Evolutionary conservation across 495 filamentous ascomycete genomes (phyloP), one percentile per base, ranked within the genome.

Genomic region (Pseudoneurospora amorphoporcata): DNA sequence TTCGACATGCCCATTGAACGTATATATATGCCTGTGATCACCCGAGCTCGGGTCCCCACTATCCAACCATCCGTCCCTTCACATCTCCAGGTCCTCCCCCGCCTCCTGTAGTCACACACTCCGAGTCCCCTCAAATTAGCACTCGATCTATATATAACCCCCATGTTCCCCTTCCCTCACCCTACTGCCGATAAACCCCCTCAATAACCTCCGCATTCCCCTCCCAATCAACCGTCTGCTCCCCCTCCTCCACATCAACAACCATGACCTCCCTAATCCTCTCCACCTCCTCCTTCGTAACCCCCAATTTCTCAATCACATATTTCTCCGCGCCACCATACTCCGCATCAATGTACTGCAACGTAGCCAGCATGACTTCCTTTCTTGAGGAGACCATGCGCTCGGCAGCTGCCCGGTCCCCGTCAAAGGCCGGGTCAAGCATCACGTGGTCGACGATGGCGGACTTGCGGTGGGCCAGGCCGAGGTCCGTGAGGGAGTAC

Each of bases 401-500:
- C 79, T 79, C 79, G 42, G 87, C 85, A 45, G 81, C 82, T 16
- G 72, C 79, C 12, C 82, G 77, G 73, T 86, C 80, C 3, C 82
- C 82, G 68, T 79, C 75, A 73, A 87, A 79, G 23, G 83, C 77
- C 5, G 81, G 78, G 71, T 81, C 82, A 40, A 72, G 68, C 72
- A 84, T 79, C 75, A 88, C 73, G 68, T 84, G 81, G 42, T 79
- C 70, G 37, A 88, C 75, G 58, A 88, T 83, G 40, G 78, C 75
- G 19, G 81, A 77, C 68, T 83, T 83, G 68, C 82, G 80, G 3
- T 73, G 77, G 29, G 79, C 80, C 37, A 89, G 77, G 0, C 88
- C 89, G 8, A 89, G 39, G 14, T 88, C 84, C 0, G 89, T 90
- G 16, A 92, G 80, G 58, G 82, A 82, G 77, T 92, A 92, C 77